Percentiles rank a stretch among this genome's conserved stretches.
Evolutionary conservation across 306 rosid genomes (phyloP).

Genomic region (Begonia masoniana): DNA sequence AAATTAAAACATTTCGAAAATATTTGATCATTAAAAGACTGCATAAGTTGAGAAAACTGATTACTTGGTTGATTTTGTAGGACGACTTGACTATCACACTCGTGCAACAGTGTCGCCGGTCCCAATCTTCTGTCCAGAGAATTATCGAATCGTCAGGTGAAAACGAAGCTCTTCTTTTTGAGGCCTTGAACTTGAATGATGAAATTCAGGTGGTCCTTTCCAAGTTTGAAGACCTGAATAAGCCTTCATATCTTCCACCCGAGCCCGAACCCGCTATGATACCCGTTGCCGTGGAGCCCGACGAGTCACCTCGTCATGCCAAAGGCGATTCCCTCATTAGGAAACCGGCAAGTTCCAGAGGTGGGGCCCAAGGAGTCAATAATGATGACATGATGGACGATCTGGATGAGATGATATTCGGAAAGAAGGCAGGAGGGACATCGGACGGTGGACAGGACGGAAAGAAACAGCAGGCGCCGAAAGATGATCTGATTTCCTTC

Average conservation of each 20-base stretch:
- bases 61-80: constrained; percentile 14
- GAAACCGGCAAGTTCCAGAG: constrained; percentile 60
- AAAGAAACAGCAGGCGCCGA: constrained; percentile 57
- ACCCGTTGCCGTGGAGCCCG: constrained; percentile 92
- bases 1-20: too few relatives aligned
- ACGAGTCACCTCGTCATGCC: constrained; percentile 54
- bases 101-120: constrained; percentile 71
- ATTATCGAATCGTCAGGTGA: constrained; percentile 80
- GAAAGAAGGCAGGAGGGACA: constrained; percentile 53
- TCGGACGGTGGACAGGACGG: constrained; percentile 42
- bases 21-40: too few relatives aligned
- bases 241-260: constrained; percentile 31
- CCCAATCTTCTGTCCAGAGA: constrained; percentile 52
- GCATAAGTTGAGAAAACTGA: too few relatives aligned
- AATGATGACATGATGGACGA: constrained; percentile 95
- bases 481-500: constrained; percentile 80
- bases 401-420: constrained; percentile 98
- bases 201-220: constrained; percentile 77
- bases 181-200: constrained; percentile 87
- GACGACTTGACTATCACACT: constrained; percentile 93
- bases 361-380: constrained; percentile 43
- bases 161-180: constrained; percentile 87
- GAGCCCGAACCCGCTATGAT: constrained; percentile 95
- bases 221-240: constrained; percentile 61
- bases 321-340: constrained; percentile 66